Conservation (phyloP, 305 asterid species). For the Euphrasia arctica region DNA sequence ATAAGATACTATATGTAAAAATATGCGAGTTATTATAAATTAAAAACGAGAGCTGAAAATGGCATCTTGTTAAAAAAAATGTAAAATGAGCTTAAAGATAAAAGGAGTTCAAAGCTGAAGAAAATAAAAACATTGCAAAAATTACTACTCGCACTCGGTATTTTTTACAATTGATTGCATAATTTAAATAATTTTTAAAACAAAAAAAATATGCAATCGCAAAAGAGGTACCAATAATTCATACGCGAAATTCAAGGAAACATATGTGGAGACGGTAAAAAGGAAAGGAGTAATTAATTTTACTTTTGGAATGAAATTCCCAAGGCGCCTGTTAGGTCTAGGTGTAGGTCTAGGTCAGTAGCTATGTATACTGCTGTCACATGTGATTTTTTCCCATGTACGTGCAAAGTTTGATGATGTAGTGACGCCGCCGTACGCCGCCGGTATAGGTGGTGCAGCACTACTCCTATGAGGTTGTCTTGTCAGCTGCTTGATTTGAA, state of each 20-base stretch:
- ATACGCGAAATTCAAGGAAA: neutral
- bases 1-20: no score
- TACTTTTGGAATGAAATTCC: constrained; percentile 25
- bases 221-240: neutral
- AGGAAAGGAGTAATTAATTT: constrained; percentile 1
- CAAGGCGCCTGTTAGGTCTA: constrained; percentile 4
- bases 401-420: constrained; percentile 7
- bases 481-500: constrained; percentile 17
- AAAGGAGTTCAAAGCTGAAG: no score
- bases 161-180: no score
- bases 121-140: no score
- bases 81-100: no score
- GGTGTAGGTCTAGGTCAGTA: neutral
- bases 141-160: no score
- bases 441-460: constrained; percentile 24
- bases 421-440: constrained; percentile 38
- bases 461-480: constrained; percentile 22
- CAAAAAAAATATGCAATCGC: neutral
- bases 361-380: constrained; percentile 23
- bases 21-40: no score
- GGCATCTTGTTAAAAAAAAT: no score
- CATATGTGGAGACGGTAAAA: neutral
- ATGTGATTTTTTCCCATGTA: constrained; percentile 17
- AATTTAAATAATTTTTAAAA: neutral
- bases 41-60: no score